These are phyloP conservation scores for Fragaria ananassa DNA, from an alignment of 306 rosid species.

Conservation along the genomic window DNA sequence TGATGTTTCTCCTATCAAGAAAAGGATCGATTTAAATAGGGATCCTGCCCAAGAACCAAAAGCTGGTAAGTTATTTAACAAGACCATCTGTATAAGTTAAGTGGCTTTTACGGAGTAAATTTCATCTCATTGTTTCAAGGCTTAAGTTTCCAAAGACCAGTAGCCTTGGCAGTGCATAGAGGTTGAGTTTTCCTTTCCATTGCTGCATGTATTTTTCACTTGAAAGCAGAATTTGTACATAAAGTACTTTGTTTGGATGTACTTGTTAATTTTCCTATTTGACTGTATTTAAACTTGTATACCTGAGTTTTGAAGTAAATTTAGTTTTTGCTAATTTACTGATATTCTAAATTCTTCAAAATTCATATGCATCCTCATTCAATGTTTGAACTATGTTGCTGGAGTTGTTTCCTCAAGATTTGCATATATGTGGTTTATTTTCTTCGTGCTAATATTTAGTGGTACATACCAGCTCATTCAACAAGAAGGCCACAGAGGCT, in stretches of 20 bases:
- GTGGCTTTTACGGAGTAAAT: conserved; percentile 2
- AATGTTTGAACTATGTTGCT: background rate
- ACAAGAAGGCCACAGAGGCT: conserved; percentile 50
- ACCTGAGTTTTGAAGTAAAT: background rate
- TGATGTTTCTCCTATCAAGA: conserved; percentile 52
- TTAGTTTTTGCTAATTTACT: background rate
- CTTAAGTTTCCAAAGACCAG: background rate
- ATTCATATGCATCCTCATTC: background rate
- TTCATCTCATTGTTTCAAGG: background rate
- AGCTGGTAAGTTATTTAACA: conserved; percentile 36
- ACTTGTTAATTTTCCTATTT: background rate
- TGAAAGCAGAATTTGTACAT: background rate
- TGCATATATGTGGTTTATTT: conserved; percentile 9
- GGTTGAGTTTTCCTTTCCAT: background rate
- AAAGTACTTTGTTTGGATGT: background rate
- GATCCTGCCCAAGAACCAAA: conserved; percentile 46
- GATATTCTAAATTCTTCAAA: background rate
- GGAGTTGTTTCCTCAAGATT: background rate
- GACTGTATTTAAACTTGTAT: background rate
- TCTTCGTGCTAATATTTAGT: conserved; percentile 11
- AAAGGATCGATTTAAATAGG: conserved; percentile 38
- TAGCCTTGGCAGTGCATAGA: background rate
- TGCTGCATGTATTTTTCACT: background rate
- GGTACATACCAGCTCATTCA: conserved; percentile 31
- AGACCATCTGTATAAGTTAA: background rate